Evolutionary conservation across 805 yeast genomes (phyloP), one percentile per base, ranked within the genome.

Genomic region (Barnettozyma californica): DNA sequence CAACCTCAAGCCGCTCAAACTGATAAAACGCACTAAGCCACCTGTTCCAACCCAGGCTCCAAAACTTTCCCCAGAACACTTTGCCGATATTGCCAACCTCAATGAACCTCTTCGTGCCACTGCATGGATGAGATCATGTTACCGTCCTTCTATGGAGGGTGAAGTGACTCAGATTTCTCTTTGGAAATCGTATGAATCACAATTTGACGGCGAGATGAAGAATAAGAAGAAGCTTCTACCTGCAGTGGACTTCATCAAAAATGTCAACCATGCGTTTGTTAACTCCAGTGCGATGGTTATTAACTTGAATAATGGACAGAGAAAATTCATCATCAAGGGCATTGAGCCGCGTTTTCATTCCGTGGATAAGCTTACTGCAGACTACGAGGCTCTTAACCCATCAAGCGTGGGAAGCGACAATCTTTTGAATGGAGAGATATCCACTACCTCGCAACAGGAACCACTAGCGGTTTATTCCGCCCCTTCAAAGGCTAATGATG

Each of bases 201-300:
- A 86, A 63, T 94, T 94, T 60, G 84, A 84, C 52, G 77, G 76
- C 47, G 78, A 77, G 47, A 71, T 71, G 3, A 67, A 70, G 40
- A 77, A 83, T 58, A 73, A 78, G 35, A 73, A 76, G 48, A 78
- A 81, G 56, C 69, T 92, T 44, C 73, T 92, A 29, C 96, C 97
- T 1, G 99, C 99, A 0, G 97, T 94, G 11, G 98, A 94, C 56
- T 94, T 94, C 65, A 94, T 94, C 64, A 89, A 92, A 59, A 92
- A 94, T 62, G 98, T 92, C 19, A 84, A 91, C 31, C 80, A 81
- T 51, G 96, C 96, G 1, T 94, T 94, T 63, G 83, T 86, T 16
- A 79, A 82, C 57, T 89, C 96, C 3, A 84, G 87, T 45, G 98
- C 99, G 1, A 91, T 90, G 92, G 98, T 94, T 14, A 80, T 92